These are phyloP conservation scores for Pichia sp. DNA, from an alignment of 1,139 yeast genomes.

Conservation along the genomic window DNA sequence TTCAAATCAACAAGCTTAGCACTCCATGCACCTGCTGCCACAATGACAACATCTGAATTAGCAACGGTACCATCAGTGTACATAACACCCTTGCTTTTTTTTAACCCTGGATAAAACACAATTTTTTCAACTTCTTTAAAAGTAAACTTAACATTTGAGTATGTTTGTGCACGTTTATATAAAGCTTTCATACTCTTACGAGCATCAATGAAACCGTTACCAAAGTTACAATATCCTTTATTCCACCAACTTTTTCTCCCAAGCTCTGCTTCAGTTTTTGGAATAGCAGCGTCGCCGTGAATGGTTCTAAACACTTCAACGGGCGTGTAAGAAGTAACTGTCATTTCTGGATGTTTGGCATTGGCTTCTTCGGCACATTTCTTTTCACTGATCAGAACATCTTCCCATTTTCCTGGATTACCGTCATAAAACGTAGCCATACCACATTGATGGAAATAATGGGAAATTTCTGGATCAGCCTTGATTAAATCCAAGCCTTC, in stretches of 20 bases:
- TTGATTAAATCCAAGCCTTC: constrained; percentile 35
- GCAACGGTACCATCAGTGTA: constrained; percentile 15
- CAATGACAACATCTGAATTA: constrained; percentile 20
- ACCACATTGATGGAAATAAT: constrained; percentile 32
- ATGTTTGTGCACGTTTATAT: constrained; percentile 19
- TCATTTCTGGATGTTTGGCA: constrained; percentile 9
- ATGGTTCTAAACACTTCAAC: constrained; percentile 19
- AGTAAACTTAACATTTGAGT: constrained; percentile 13
- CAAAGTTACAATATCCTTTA: constrained; percentile 21
- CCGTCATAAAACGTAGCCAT: constrained; percentile 23
- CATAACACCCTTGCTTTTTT: constrained; percentile 15
- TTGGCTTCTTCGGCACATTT: constrained; percentile 16
- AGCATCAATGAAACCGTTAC: constrained; percentile 24
- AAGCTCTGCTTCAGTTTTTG: constrained; percentile 1
- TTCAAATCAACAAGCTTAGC: constrained; percentile 23
- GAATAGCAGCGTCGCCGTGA: constrained; percentile 13
- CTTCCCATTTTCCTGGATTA: constrained; percentile 19
- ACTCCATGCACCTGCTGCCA: constrained; percentile 30
- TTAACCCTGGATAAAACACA: constrained; percentile 9
- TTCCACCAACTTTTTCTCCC: constrained; percentile 16
- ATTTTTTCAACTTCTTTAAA: constrained; percentile 18
- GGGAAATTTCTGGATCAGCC: constrained; percentile 28
- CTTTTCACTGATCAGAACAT: constrained; percentile 14
- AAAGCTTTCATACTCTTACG: constrained; percentile 16
- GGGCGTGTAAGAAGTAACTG: constrained; percentile 12